These are phyloP conservation scores for Pseudogymnoascus sp. DNA, from an alignment of 2,329 filamentous ascomycete species.

Conservation along the genomic window DNA sequence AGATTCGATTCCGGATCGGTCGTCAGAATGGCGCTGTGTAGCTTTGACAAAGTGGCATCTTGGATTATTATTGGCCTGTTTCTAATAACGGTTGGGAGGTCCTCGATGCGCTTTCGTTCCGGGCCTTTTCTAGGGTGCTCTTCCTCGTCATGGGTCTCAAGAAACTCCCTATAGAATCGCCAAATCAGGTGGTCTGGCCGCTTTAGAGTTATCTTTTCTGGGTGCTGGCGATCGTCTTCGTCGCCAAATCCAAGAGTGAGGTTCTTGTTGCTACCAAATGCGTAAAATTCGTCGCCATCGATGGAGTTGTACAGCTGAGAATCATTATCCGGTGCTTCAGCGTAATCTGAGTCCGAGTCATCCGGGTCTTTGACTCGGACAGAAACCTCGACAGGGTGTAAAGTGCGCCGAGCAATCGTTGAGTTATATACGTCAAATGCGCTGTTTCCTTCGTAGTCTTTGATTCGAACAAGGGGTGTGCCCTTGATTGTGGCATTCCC, in stretches of 20 bases:
- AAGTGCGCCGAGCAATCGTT: conserved; percentile 71
- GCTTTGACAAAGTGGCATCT: conserved; percentile 80
- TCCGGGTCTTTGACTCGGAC: conserved; percentile 39
- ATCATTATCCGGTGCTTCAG: conserved; percentile 29
- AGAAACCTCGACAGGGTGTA: conserved; percentile 34
- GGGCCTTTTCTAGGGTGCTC: conserved; percentile 19
- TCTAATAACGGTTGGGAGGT: conserved; percentile 65
- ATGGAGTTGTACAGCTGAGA: conserved; percentile 25
- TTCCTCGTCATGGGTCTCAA: conserved; percentile 36
- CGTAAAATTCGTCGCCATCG: conserved; percentile 76
- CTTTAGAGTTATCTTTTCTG: conserved; percentile 70
- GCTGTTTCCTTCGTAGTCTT: conserved; percentile 89
- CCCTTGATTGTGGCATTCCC: conserved; percentile 53
- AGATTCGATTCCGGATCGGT: conserved; percentile 82
- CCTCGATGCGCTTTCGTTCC: conserved; percentile 29
- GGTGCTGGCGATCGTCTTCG: conserved; percentile 87
- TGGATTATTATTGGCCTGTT: conserved; percentile 68
- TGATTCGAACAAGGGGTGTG: conserved; percentile 75
- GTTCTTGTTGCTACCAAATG: conserved; percentile 96
- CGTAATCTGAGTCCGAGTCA: conserved; percentile 46
- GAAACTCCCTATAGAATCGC: conserved; percentile 63
- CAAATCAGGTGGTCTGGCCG: conserved; percentile 71
- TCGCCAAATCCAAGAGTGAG: conserved; percentile 89
- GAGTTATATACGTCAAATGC: conserved; percentile 89
- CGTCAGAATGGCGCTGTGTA: conserved; percentile 84